Base-by-base conservation (phyloP, 345 rosid genomes). In the Lumnitzera racemosa region DNA sequence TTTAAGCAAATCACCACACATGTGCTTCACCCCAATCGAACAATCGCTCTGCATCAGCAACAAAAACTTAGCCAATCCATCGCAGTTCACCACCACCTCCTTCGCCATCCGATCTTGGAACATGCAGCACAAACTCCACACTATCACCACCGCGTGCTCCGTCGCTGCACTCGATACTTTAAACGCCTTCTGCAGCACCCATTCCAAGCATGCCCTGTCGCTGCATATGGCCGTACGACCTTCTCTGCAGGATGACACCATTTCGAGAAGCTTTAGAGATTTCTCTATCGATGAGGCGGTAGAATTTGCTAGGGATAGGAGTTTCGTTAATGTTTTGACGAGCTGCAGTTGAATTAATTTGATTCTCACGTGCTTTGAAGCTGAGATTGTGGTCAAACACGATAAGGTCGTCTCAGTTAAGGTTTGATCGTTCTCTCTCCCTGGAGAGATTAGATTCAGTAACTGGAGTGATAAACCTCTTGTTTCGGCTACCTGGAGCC, bases 11-110 rank as follows among this genome's bases (percentile, higher is more conserved):
- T 94, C 97, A 4, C 75, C 70, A 15, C 84, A 72, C 97, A 88
- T 94, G 67, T 83, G 87, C 70, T 85, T 72, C 29, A 84, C 95
- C 46, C 68, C 69, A 13, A 81, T 83, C 49, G 99, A 74, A 57
- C 95, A 88, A 49, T 84, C 83, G 54, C 99, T 90, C 69, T 94
- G 99, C 78, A 94, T 86, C 76, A 94, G 67, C 77, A 94, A 58
- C 74, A 94, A 65, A 1, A 90, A 63, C 77, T 83, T 90, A 31
- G 95, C 74, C 77, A 86, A 41, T 7, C 95, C 96, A 52, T 88
- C 88, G 57, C 83, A 65, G 23, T 74, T 78, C 60, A 69, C 65
- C 76, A 90, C 84, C 65, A 83, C 83, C 62, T 86, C 97, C 54
- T 67, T 74, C 27, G 95, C 87, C 65, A 54, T 73, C 56, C 72